Evolutionary conservation across 2,329 filamentous ascomycete genomes (phyloP), one percentile per base, ranked within the genome.

Genomic region (Colletotrichum musae): DNA sequence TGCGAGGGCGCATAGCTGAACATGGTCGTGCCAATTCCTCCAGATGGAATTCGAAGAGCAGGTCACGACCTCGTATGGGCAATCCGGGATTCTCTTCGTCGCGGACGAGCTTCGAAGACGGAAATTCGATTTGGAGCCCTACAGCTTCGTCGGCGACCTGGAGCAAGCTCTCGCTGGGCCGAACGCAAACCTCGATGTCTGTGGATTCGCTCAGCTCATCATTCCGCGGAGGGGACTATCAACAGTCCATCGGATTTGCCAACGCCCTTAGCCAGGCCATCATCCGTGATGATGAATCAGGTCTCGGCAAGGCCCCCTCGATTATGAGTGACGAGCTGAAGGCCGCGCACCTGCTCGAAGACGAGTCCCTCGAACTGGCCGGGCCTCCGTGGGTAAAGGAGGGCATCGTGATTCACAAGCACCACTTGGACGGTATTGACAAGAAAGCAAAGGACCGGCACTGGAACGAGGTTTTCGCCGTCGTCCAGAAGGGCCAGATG

Each of bases 371-470:
- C 13, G 95, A 97, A 77, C 89, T 99, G 47, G 91, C 93, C 12
- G 96, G 96, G 26, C 94, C 96, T n/a, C 96, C 96, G 0, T 99
- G 96, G 96, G 92, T 97, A 32, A 99, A 99, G 81, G 96, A 99
- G 81, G 96, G 96, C 71, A 94, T 97, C 74, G 86, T 98, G 21
- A 95, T 95, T 74, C 95, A 99, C 83, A 98, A 98, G 81, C 95
- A 98, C 79, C 95, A 98, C 76, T 87, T 98, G 4, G 95, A 98
- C 78, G 91, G 93, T 5, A 87, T 94, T 43, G 95, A 97, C 73
- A 97, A 96, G 83, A 93, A 94, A 79, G 93, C 95, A 71, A 98
- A 95, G 81, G 95, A 98, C 75, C 89, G 96, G 47, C 95, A 95
- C 75, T 99, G 96, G 96, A 91, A 87, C 68, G 95, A 98, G 76